Conservation (phyloP, 1,284 basidiomycete genomes). For the Naganishia cerealis region DNA sequence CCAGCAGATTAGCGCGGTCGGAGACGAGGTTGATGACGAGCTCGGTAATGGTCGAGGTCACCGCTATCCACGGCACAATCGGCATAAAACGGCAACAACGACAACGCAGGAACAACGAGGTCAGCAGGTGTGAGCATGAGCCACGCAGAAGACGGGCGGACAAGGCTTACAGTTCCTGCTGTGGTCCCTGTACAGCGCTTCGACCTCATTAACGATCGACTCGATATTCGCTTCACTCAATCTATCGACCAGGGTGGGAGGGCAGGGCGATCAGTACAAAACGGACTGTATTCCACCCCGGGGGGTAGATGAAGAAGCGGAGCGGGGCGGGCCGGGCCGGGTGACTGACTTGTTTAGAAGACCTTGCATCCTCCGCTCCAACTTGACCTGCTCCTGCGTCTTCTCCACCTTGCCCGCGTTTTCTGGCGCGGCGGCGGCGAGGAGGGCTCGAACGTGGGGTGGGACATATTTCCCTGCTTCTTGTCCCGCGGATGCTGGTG, state of each 20-base stretch:
- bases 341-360: slow-evolving; percentile 80
- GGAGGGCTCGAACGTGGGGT: slow-evolving; percentile 56
- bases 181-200: slow-evolving; percentile 74
- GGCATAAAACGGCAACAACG: not conserved
- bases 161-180: slow-evolving; percentile 69
- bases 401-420: slow-evolving; percentile 47
- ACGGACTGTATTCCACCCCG: too few species aligned
- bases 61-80: slow-evolving; percentile 59
- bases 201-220: slow-evolving; percentile 73
- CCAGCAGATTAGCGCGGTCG: slow-evolving; percentile 76
- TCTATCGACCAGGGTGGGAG: slow-evolving; percentile 52
- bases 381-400: slow-evolving; percentile 63
- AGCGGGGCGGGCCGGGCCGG: too few species aligned
- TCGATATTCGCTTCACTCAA: slow-evolving; percentile 89
- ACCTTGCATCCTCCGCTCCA: slow-evolving; percentile 80
- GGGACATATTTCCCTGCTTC: slow-evolving; percentile 56
- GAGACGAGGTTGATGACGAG: slow-evolving; percentile 81
- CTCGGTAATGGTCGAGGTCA: slow-evolving; percentile 74
- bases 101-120: not conserved
- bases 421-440: slow-evolving; percentile 44
- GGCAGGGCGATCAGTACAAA: slow-evolving; percentile 16
- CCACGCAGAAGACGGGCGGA: not conserved
- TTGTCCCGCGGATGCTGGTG: slow-evolving; percentile 27
- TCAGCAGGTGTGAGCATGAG: not conserved
- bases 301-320: too few species aligned